Evolutionary conservation across 805 yeast species (phyloP), one percentile per base, ranked within the genome.

Genomic region (Kodamaea fukazawae): DNA sequence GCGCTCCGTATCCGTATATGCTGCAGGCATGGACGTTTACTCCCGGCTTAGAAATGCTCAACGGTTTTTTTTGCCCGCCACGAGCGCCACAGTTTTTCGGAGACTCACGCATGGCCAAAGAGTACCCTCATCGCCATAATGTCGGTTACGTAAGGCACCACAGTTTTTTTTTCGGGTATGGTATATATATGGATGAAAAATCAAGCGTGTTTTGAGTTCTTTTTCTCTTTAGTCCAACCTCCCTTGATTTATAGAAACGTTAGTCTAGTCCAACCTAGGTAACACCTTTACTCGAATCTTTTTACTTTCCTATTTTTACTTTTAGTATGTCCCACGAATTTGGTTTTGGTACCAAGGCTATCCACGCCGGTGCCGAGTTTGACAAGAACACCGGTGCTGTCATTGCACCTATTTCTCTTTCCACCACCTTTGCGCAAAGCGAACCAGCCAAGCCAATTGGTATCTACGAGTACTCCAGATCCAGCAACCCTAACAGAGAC

Each of bases 401-500:
- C 45, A 86, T 86, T 48, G 84, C 84, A 45, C 83, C 96, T 44
- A 82, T 86, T 50, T 83, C 93, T 29, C 71, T 86, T 47, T 81
- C 90, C 36, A 86, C 95, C 46, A 86, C 96, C 29, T 86, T 82
- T 68, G 90, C 87, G 38, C 96, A 86, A 65, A 62, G 75, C 38
- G 78, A 80, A 46, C 95, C 95, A 40, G 78, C 87, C 36, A 66
- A 75, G 51, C 95, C 95, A 42, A 58, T 87, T 33, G 95, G 95
- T 35, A 72, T 63, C 32, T 87, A 79, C 66, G 95, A 87, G 61
- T 86, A 86, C 69, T 84, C 95, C 13, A 75, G 96, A 62, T 83
- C 91, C 20, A 79, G 83, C 47, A 86, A 86, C 65, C 96, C 96
- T 46, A 87, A 86, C 76, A 80, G 96, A 69, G 81, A 79, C 60